These are phyloP conservation scores for Vaccinium macrocarpon DNA, from an alignment of 148 eudicot species.

Conservation along the genomic window DNA sequence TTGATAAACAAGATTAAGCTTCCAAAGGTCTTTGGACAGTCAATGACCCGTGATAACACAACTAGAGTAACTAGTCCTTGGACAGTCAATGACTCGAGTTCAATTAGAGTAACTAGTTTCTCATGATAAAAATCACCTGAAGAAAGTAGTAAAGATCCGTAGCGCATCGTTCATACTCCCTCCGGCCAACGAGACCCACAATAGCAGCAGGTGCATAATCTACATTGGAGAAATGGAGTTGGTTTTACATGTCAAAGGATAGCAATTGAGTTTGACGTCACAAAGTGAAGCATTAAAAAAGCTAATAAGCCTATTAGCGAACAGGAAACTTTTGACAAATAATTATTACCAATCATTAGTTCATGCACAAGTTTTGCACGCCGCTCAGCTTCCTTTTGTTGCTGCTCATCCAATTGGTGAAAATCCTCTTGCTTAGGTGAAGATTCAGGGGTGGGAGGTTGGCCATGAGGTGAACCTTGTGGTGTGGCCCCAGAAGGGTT, in stretches of 20 bases:
- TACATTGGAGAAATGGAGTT: conserved; percentile 28
- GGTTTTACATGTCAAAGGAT: background rate
- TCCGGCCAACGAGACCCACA: conserved; percentile 85
- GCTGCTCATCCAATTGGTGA: conserved; percentile 52
- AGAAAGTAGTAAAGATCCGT: conserved; percentile 91
- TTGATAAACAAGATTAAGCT: too few species aligned
- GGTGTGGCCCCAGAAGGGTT: conserved; percentile 44
- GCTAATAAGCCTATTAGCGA: background rate
- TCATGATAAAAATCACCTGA: conserved; percentile 52
- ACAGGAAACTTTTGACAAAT: background rate
- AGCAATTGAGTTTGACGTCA: background rate
- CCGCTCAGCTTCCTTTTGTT: conserved; percentile 60
- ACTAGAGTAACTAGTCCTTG: background rate
- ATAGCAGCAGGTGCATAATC: conserved; percentile 92
- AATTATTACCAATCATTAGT: conserved; percentile 68
- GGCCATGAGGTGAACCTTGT: conserved; percentile 36
- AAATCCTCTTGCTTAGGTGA: conserved; percentile 47
- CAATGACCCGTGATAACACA: background rate
- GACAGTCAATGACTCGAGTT: background rate
- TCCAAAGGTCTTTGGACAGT: background rate
- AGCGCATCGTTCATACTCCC: conserved; percentile 94
- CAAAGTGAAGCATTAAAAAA: background rate
- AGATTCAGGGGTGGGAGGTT: conserved; percentile 40
- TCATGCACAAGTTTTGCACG: conserved; percentile 88
- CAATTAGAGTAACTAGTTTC: background rate